Base-by-base conservation (phyloP, 768 basidiomycete genomes). In the Rhizopogon vulgaris region DNA sequence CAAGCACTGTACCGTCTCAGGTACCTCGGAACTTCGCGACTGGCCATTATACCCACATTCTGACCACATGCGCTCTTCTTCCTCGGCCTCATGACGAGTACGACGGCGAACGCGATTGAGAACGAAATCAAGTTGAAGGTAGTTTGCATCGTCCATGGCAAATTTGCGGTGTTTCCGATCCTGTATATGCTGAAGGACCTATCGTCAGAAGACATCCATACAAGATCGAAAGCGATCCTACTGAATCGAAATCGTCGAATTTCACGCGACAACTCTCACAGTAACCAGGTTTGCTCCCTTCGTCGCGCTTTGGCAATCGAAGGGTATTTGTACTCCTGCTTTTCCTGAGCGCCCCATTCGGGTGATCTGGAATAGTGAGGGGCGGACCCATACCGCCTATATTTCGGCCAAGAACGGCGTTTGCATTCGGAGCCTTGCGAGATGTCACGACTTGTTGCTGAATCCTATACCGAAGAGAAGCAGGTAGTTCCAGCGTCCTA, bases 221-320 rank as follows among this genome's bases (percentile, higher is more conserved):
- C 38, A 24, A 49, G 17, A 3, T 47, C 49, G 22, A 53, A 25
- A 24, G 37, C 75, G 22, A 24, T 24, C 84, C 63, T 60, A 96
- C 95, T 58, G 73, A 69, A 55, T 80, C 79, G 60, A 98, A 95
- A 68, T 95, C 87, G 0, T 87, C 84, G 62, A 94, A 99, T 67
- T 92, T 92, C 51, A 77, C 63, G 37, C 95, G 80, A 68, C 96
- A 99, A 65, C 93, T 94, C 69, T 99, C 96, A 67, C 96, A 99
- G 69, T 97, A 98, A 4, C 96, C 96, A 4, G 94, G 87, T 61
- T 96, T 97, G 56, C 78, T 82, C 15, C 83, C 84, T 71, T 95
- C 92, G 52, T 93, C 89, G 37, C 90, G 82, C 62, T 81, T 84
- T 7, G 87, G 83, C 51, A 88, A 72, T 60, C 78, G 76, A 42